phyloP scores from a whole-genome alignment of 306 rosid genomes.

The Elaeagnus macrophylla region DNA sequence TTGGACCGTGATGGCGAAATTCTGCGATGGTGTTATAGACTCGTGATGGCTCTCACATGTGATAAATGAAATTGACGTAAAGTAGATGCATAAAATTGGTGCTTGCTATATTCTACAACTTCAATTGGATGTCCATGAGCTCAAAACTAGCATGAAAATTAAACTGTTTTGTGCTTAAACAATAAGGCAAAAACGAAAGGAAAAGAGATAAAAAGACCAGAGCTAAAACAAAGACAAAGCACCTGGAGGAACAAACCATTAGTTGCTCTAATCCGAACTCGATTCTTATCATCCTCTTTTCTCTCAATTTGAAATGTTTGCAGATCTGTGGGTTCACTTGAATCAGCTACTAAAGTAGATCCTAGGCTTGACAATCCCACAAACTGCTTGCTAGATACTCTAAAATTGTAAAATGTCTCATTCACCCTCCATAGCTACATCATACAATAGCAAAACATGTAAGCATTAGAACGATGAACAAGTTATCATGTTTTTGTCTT shows the following conservation, averaged over 20 bases:
- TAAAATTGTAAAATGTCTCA: constrained; percentile 39
- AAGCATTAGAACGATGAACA: background rate
- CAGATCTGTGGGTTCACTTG: constrained; percentile 22
- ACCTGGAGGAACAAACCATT: constrained; percentile 57
- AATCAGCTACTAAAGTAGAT: constrained; percentile 23
- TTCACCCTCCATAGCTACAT: constrained; percentile 52
- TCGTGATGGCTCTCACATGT: no score
- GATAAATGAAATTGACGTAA: no score
- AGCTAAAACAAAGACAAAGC: background rate
- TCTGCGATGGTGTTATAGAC: no score
- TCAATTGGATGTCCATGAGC: no score
- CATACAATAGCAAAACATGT: background rate
- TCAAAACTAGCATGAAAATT: no score
- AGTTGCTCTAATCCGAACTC: constrained; percentile 38
- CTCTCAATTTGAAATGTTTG: constrained; percentile 52
- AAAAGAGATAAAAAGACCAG: background rate
- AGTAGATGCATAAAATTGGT: no score
- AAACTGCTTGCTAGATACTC: constrained; percentile 46
- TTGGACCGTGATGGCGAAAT: no score
- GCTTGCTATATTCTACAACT: no score
- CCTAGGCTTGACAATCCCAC: constrained; percentile 29
- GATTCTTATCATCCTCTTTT: constrained; percentile 27
- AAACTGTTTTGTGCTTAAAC: no score
- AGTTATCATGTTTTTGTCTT: background rate
- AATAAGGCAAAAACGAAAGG: no score